Percentiles rank a stretch among this genome's conserved stretches.
Evolutionary conservation across 305 asterid genomes (phyloP).

Genomic region (Monarda citriodora): DNA sequence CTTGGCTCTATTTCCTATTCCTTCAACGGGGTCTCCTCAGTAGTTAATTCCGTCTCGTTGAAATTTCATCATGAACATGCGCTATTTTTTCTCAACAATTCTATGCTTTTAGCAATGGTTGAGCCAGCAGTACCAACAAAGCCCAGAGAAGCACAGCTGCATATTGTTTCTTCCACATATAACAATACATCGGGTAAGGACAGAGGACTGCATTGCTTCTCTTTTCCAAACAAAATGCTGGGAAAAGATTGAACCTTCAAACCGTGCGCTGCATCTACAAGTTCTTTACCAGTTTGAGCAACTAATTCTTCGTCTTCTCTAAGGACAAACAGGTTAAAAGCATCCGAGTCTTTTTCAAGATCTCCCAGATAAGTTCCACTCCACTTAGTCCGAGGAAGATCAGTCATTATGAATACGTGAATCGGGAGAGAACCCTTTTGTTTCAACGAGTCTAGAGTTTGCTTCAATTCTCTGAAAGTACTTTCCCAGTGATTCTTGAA

Average conservation of each 20-base stretch:
- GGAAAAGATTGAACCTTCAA: slow-evolving; percentile 35
- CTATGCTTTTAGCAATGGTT: slow-evolving; percentile 81
- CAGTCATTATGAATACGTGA: slow-evolving; percentile 91
- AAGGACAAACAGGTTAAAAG: slow-evolving; percentile 54
- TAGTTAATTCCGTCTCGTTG: background rate
- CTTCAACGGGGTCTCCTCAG: too few species aligned
- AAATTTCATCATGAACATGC: slow-evolving; percentile 37
- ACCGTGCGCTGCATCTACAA: slow-evolving; percentile 31
- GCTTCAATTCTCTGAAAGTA: slow-evolving; percentile 62
- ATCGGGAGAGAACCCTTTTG: slow-evolving; percentile 57
- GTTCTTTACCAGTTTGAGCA: slow-evolving; percentile 50
- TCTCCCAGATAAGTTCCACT: slow-evolving; percentile 78
- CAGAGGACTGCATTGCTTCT: slow-evolving; percentile 35
- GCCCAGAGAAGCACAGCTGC: slow-evolving; percentile 94
- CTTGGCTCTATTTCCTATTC: too few species aligned
- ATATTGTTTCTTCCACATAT: slow-evolving; percentile 68
- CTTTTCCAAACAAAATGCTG: slow-evolving; percentile 23
- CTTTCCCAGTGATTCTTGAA: slow-evolving; percentile 82
- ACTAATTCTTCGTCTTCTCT: slow-evolving; percentile 59
- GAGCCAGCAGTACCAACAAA: slow-evolving; percentile 94
- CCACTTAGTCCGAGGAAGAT: slow-evolving; percentile 78
- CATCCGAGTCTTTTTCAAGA: slow-evolving; percentile 49
- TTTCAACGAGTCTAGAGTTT: slow-evolving; percentile 56
- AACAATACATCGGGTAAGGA: slow-evolving; percentile 61
- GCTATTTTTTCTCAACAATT: slow-evolving; percentile 59